Base-by-base conservation (phyloP, 2,329 filamentous ascomycete genomes). In the Pseudogymnoascus sp. region DNA sequence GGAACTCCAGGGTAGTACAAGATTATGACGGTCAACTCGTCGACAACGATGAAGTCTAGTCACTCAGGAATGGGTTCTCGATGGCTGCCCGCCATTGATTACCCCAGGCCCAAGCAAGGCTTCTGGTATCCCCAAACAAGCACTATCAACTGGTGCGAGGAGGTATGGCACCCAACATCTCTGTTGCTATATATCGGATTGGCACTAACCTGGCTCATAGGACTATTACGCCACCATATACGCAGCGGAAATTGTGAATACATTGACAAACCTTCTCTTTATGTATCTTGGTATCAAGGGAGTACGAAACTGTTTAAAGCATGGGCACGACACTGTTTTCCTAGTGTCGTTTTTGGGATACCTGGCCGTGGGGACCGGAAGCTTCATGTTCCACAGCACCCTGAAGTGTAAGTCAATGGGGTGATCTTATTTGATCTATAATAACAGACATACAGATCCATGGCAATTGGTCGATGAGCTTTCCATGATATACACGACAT, bases 261-360 rank as follows among this genome's bases (percentile, higher is more conserved):
- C 90, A 3, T 70, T 92, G 33, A 96, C 91, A 35, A 96, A 96
- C 73, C 73, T 89, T 2, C 77, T 94, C 25, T 96, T 96, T 74
- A 80, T 96, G 68, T 89, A 82, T 73, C 82, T 96, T 17, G 91
- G 91, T 6, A 76, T 84, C 67, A 88, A 87, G 71, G 92, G 92
- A 25, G 84, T 94, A 65, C 77, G 79, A 61, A 91, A 86, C 73
- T 95, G 91, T 73, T 71, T 88, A 39, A 81, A 80, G 66, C 81
- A 95, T 74, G 80, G 81, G 13, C 91, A 96, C 74, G 89, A 91
- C 62, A 77, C 75, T 12, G 87, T 96, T 63, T 96, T 95, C 75
- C 71, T 89, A 59, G 77, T 95, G 2, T 81, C 82, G 33, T 89
- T 85, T 68, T 60, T 71, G 27, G 75, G 75, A 29, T 76, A 76